A percentile compares a stretch with the other conserved stretches of the same genome.
These are phyloP conservation scores for Phaeotremella fagi DNA, from an alignment of 768 basidiomycete species.

Conservation along the genomic window DNA sequence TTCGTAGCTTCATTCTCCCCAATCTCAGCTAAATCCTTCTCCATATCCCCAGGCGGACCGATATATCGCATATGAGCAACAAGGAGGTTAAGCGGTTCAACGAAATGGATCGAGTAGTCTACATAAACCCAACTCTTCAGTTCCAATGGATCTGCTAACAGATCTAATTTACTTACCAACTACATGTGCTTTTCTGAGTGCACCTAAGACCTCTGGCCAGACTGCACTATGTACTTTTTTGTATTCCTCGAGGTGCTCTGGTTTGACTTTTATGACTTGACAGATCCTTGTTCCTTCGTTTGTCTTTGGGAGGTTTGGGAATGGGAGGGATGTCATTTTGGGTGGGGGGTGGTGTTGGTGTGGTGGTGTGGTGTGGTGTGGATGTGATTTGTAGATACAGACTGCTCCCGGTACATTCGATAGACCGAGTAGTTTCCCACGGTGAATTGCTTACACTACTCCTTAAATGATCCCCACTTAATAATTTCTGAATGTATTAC, in stretches of 20 bases:
- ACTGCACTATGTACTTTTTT: slow-evolving; percentile 57
- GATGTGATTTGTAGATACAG: too few species aligned
- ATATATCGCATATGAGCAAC: slow-evolving; percentile 75
- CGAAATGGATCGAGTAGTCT: slow-evolving; percentile 74
- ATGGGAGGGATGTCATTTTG: slow-evolving; percentile 13
- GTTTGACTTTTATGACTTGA: slow-evolving; percentile 64
- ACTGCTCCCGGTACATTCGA: too few species aligned
- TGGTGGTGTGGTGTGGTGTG: too few species aligned
- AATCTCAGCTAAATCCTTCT: slow-evolving; percentile 62
- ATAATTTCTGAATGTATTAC: too few species aligned
- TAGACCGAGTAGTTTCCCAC: too few species aligned
- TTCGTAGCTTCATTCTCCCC: slow-evolving; percentile 65
- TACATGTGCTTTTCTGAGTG: slow-evolving; percentile 61
- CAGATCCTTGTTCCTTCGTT: slow-evolving; percentile 56
- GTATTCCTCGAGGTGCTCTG: slow-evolving; percentile 49
- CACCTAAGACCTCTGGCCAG: slow-evolving; percentile 66
- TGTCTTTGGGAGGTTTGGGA: slow-evolving; percentile 39
- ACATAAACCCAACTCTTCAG: too few species aligned
- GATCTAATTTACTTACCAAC: slow-evolving; percentile 38
- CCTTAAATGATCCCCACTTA: too few species aligned
- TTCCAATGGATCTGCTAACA: not conserved
- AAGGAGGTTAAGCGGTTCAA: slow-evolving; percentile 56
- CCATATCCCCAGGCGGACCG: slow-evolving; percentile 56
- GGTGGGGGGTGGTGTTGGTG: too few species aligned
- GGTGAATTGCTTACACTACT: too few species aligned